Evolutionary conservation across 148 eudicot species (phyloP).

Genomic region (Oxyria digyna): DNA sequence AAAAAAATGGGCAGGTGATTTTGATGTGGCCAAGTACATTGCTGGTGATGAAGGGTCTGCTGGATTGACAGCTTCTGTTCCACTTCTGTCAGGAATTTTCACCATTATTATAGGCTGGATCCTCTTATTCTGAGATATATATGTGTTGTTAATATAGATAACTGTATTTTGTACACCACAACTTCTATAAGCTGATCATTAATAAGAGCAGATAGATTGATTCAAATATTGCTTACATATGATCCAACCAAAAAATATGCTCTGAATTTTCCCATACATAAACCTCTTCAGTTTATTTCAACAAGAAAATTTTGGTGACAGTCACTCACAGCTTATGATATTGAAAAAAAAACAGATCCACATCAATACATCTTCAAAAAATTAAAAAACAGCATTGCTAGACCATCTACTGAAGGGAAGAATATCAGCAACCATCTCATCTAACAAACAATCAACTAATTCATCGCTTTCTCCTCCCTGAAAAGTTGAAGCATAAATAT

Average conservation of each 20-base stretch:
- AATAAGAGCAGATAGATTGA: not conserved
- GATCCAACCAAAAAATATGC: no score
- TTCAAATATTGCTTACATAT: not conserved
- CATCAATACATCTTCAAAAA: not conserved
- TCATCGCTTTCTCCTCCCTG: constrained; percentile 32
- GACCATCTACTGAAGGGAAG: no score
- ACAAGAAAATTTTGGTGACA: no score
- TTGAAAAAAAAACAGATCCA: not conserved
- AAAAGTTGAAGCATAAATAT: constrained; percentile 5
- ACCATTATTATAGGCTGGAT: not conserved
- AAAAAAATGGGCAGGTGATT: not conserved
- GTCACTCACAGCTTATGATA: not conserved
- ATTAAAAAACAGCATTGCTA: not conserved
- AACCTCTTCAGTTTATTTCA: no score
- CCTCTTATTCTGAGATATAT: not conserved
- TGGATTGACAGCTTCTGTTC: not conserved
- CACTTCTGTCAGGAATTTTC: not conserved
- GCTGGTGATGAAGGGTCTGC: not conserved
- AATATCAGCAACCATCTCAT: constrained; percentile 61
- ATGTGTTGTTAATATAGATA: not conserved
- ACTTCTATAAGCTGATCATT: not conserved
- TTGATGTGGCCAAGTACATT: constrained; percentile 5
- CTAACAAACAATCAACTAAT: constrained; percentile 51
- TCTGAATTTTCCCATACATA: no score
- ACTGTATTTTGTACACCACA: not conserved